Evolutionary conservation across 2,329 filamentous ascomycete genomes (phyloP).

Genomic region (Cladophialophora exuberans): DNA sequence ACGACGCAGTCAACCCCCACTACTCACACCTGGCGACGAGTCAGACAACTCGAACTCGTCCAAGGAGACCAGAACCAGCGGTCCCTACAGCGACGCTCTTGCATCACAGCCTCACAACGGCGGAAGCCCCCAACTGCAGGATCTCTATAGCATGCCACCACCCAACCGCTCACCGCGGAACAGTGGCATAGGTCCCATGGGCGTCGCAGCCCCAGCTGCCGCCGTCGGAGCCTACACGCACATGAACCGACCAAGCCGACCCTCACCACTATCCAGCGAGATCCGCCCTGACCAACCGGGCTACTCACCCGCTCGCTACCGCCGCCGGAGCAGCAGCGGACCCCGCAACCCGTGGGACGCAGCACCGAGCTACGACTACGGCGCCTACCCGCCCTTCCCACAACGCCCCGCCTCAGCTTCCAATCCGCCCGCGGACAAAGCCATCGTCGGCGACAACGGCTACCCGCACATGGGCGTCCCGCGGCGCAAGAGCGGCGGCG

Average conservation of each 20-base stretch:
- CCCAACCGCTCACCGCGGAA: constrained; percentile 20
- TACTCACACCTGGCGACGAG: neutral
- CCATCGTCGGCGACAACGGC: constrained; percentile 23
- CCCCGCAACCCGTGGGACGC: constrained; percentile 5
- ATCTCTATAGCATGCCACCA: constrained; percentile 8
- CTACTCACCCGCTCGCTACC: neutral
- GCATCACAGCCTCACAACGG: neutral
- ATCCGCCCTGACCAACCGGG: constrained; percentile 11
- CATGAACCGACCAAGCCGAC: constrained; percentile 21
- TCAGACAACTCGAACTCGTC: constrained; percentile 10
- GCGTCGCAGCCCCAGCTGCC: constrained; percentile 14
- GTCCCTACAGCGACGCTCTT: constrained; percentile 10
- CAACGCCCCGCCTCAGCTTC: neutral
- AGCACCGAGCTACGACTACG: neutral
- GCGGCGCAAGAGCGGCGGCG: constrained; percentile 15
- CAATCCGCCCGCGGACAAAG: neutral
- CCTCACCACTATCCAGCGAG: constrained; percentile 27
- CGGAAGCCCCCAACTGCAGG: neutral
- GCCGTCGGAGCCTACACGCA: constrained; percentile 15
- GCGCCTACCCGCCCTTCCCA: constrained; percentile 2
- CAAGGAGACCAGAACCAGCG: constrained; percentile 7
- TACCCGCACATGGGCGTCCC: constrained; percentile 24
- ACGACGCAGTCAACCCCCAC: constrained; percentile 4
- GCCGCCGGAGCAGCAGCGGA: constrained; percentile 7
- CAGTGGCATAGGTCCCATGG: constrained; percentile 23